Evolutionary conservation across 2,329 filamentous ascomycete genomes (phyloP), one percentile per base, ranked within the genome.

Genomic region (Alternaria postmessia): DNA sequence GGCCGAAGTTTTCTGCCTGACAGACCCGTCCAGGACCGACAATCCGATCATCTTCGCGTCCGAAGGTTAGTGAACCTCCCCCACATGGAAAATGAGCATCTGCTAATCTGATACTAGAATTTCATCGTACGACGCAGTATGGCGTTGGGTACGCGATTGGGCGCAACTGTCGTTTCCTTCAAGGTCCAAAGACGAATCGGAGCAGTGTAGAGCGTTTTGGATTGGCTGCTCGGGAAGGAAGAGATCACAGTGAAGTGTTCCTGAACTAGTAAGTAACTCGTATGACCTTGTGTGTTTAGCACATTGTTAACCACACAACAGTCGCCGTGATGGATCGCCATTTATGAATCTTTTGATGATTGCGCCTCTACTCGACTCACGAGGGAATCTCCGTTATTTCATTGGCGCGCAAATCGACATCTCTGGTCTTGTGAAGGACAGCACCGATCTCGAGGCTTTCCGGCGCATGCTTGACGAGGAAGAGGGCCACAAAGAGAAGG

Each of bases 1-100:
- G 59, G 91, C 90, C 0, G 90, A 93, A 72, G 90, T 92, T 0
- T 93, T 93, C 67, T 93, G 90, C 72, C 76, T 93, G 55, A 91
- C 89, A 0, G 91, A 94, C 73, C 90, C 91, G 8, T 90, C 89
- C 1, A 82, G 90, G 58, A 81, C 85, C 2, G 91, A 92, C 62
- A 92, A 93, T 71, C 91, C 90, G 0, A 91, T 93, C 61, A 87
- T 93, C 2, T 92, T 93, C 76, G 89, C 89, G 7, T 92, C 89
- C 4, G 88, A 92, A 83, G 89, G 89, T 90, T 72, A 26, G 77
- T 58, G 42, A 4, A 7, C 9, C 26, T 18, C 18, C 2, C 24
- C 5, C 20, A 5, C 22, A 51, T 28, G 18, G 2, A 20, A 18
- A 18, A 7, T 12, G 8, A 26, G 8, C 18, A 14, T 12, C 12